Percentiles rank a stretch among this genome's conserved stretches.
phyloP scores from a whole-genome alignment of 106 monocot species.

The Iris macrosiphon region DNA sequence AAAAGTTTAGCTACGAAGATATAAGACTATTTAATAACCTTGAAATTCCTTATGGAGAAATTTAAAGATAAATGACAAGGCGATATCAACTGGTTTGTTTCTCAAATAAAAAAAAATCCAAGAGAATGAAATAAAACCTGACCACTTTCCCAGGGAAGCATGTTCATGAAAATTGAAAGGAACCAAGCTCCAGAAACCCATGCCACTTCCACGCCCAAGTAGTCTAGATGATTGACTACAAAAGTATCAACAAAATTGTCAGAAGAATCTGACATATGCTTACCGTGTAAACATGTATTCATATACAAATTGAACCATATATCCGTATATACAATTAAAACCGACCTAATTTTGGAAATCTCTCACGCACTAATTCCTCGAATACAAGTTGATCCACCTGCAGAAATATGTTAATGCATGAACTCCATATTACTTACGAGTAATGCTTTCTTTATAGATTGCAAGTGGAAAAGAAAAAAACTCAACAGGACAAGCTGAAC shows the following conservation, averaged over 20 bases:
- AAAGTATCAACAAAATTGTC: not conserved
- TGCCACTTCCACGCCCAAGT: constrained; percentile 86
- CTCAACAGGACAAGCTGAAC: not conserved
- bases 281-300: too few species aligned
- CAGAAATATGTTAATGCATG: constrained; percentile 11
- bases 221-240: constrained; percentile 94
- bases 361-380: constrained; percentile 76
- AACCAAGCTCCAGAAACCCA: constrained; percentile 99
- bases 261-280: not conserved
- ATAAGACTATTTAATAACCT: too few species aligned
- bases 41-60: not conserved
- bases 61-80: not conserved
- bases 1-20: not conserved
- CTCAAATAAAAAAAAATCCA: not conserved
- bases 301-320: not conserved
- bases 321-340: constrained; percentile 7
- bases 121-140: constrained; percentile 46
- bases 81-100: not conserved
- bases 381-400: constrained; percentile 98
- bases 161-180: constrained; percentile 94
- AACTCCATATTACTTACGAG: not conserved
- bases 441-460: not conserved
- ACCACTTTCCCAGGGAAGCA: constrained; percentile 99
- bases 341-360: constrained; percentile 90
- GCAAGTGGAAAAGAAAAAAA: too few species aligned